phyloP scores from a whole-genome alignment of 2,329 filamentous ascomycete genomes.

The Aspergillus sp. region DNA sequence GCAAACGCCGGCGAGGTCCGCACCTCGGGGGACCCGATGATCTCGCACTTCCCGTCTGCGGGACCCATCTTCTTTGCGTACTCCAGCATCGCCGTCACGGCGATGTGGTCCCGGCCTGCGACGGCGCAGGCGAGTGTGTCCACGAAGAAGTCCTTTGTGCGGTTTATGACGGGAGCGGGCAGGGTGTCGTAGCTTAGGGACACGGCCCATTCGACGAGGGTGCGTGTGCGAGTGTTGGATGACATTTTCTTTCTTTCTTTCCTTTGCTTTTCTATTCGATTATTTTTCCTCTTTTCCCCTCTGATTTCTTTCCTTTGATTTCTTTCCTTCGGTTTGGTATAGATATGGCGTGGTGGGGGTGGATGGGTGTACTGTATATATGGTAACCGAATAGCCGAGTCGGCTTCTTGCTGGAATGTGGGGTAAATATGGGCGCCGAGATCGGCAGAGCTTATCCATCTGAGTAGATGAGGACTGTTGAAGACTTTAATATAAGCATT shows the following conservation, averaged over 20 bases:
- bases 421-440: background rate
- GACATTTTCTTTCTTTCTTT: background rate
- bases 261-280: too few relatives aligned
- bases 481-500: too few relatives aligned
- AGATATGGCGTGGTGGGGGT: background rate
- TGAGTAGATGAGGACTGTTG: too few relatives aligned
- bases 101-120: conserved; percentile 30
- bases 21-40: conserved; percentile 23
- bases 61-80: conserved; percentile 24
- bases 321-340: background rate
- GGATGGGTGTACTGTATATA: background rate
- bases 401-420: background rate
- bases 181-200: background rate
- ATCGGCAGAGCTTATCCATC: background rate
- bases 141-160: conserved; percentile 34
- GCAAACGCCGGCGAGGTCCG: conserved; percentile 29
- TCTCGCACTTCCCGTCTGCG: conserved; percentile 26
- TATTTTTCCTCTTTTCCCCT: too few relatives aligned
- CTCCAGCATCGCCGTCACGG: conserved; percentile 11
- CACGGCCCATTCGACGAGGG: background rate
- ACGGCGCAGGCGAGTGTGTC: conserved; percentile 33
- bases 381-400: background rate
- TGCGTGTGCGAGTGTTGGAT: background rate
- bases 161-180: conserved; percentile 20
- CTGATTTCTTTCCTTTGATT: too few relatives aligned